Conservation (phyloP, 495 filamentous ascomycete species). For the Monascus purpureus region DNA sequence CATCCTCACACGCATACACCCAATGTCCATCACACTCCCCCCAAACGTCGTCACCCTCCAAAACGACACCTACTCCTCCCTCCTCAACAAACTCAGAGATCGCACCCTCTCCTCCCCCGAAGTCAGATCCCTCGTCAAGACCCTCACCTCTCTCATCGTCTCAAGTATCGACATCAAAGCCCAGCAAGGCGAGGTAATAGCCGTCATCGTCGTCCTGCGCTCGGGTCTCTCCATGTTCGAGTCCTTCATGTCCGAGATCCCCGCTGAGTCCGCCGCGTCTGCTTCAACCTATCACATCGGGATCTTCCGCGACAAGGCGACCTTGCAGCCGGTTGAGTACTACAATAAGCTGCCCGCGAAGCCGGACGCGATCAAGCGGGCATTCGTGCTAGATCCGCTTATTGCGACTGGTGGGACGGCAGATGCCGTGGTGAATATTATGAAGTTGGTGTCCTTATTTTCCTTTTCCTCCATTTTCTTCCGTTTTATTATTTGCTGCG, state of each 20-base stretch:
- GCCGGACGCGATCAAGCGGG: conserved; percentile 33
- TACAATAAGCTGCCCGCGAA: conserved; percentile 78
- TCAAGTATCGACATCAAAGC: conserved; percentile 5
- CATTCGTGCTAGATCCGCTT: conserved; percentile 74
- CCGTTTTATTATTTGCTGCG: background rate
- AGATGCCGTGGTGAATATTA: conserved; percentile 67
- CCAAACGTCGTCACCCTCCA: conserved; percentile 8
- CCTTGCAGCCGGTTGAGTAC: conserved; percentile 79
- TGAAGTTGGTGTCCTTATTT: conserved; percentile 24
- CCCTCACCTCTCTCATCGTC: conserved; percentile 8
- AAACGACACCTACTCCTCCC: conserved; percentile 4
- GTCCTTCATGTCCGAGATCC: conserved; percentile 9
- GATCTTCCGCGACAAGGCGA: conserved; percentile 69
- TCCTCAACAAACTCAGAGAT: conserved; percentile 13
- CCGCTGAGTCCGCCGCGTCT: conserved; percentile 5
- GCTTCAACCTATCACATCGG: conserved; percentile 63
- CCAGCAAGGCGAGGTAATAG: conserved; percentile 7
- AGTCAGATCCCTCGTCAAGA: conserved; percentile 10
- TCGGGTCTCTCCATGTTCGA: conserved; percentile 19
- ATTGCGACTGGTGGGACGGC: conserved; percentile 84
- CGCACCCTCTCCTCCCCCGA: conserved; percentile 8
- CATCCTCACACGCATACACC: too few relatives aligned
- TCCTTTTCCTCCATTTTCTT: background rate
- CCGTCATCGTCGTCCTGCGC: conserved; percentile 17
- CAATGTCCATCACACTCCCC: conserved; percentile 4